These are phyloP conservation scores for Graphium sp. DNA, from an alignment of 2,329 filamentous ascomycete species.

Conservation along the genomic window DNA sequence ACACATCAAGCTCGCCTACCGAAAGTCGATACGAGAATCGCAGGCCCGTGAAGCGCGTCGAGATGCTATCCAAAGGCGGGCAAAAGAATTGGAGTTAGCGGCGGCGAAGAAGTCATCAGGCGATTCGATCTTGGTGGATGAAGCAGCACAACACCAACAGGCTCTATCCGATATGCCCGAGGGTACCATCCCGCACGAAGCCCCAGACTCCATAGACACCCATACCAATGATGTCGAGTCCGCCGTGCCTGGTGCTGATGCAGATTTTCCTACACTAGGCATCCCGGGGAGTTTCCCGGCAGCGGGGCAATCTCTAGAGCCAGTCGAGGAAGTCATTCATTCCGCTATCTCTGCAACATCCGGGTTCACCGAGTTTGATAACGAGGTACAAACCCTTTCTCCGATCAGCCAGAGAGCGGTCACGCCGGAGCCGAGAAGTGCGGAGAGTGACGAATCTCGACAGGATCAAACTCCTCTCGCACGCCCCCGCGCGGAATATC, in stretches of 20 bases:
- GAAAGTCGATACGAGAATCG: conserved; percentile 61
- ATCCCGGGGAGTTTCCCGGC: conserved; percentile 46
- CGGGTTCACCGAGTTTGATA: conserved; percentile 55
- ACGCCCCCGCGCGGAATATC: conserved; percentile 23
- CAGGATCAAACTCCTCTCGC: conserved; percentile 5
- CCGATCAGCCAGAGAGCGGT: background rate
- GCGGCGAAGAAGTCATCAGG: conserved; percentile 4
- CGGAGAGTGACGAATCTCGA: background rate
- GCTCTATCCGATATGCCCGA: background rate
- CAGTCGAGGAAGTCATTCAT: conserved; percentile 27
- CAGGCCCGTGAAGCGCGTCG: conserved; percentile 41
- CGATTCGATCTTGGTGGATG: too few species aligned
- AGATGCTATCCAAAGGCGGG: conserved; percentile 32
- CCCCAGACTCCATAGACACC: background rate
- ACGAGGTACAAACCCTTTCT: conserved; percentile 14
- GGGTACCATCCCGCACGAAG: background rate
- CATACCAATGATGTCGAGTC: too few species aligned
- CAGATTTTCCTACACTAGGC: conserved; percentile 8
- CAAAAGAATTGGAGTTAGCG: conserved; percentile 25
- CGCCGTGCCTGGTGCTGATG: background rate
- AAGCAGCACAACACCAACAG: too few species aligned
- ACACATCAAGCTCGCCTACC: conserved; percentile 72
- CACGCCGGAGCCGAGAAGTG: background rate
- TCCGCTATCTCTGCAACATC: conserved; percentile 44
- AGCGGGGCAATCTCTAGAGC: conserved; percentile 16